phyloP scores from a whole-genome alignment of 345 rosid genomes.

The Populus pruinosa region DNA sequence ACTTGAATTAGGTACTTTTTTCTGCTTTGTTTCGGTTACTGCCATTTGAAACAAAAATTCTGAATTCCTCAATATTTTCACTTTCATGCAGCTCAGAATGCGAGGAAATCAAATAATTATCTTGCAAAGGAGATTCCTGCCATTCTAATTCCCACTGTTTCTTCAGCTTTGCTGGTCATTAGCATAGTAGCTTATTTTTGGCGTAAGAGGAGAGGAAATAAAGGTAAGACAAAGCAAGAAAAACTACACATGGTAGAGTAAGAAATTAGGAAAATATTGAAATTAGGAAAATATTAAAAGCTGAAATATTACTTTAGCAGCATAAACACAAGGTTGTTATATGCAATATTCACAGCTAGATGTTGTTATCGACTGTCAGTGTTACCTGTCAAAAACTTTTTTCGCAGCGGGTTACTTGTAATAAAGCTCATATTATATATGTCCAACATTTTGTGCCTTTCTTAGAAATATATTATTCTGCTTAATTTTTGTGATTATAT shows the following conservation, averaged over 20 bases:
- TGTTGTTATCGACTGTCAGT: too few species aligned
- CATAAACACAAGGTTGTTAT: too few species aligned
- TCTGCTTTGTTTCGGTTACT: not conserved
- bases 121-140: not conserved
- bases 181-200: not conserved
- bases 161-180: not conserved
- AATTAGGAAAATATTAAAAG: too few species aligned
- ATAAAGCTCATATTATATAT: not conserved
- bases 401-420: too few species aligned
- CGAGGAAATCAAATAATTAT: not conserved
- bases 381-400: too few species aligned
- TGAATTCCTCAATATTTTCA: not conserved
- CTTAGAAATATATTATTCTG: not conserved
- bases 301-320: too few species aligned
- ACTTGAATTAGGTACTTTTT: conserved; percentile 10
- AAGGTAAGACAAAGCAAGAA: not conserved
- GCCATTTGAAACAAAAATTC: not conserved
- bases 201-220: not conserved
- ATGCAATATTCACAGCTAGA: too few species aligned
- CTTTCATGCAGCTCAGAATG: not conserved
- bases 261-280: too few species aligned
- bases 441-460: not conserved
- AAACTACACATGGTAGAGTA: not conserved
- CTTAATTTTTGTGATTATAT: not conserved
- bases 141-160: not conserved